Base-by-base conservation (phyloP, 176 grass and related monocot genomes). In the Avena atlantica region DNA sequence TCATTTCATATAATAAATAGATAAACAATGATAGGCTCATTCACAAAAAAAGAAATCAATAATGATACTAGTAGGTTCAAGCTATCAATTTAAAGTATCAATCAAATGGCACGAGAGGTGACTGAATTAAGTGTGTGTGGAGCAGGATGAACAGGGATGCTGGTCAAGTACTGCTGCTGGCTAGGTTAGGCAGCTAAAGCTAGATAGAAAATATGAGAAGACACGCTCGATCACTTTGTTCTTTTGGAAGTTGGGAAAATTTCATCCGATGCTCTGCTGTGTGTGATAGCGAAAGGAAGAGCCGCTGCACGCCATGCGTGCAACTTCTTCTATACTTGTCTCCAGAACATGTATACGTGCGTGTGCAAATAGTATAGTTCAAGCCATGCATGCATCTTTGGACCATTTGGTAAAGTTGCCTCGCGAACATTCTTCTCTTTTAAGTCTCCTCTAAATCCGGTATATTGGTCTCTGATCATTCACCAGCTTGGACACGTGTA, bases 391-490 rank as follows among this genome's bases (percentile, higher is more conserved):
- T 47, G 42, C n/a, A 23, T 2, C 72, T 63, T 57, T 58, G 57
- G 5, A 56, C 73, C 10, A 2, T 76, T 51, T 13, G 15, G 85
- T 2, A 83, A 83, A 87, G 80, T 34, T 2, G 47, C 19, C 19
- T 19, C 2, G 29, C 13, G 10, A 52, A 85, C 85, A 76, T 88
- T 87, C 85, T 84, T 91, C 76, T 75, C 50, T 81, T 68, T 84
- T 76, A 88, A 88, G 89, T 19, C 78, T 88, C 51, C 11, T 59
- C 20, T 15, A 69, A 37, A 53, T 82, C 81, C 4, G 36, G 36
- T 10, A 12, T 50, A 9, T 29, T 52, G 73, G 73, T 76, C 73
- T 0, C 47, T 76, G 73, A 3, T 76, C 49, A 52, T 76, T 76
- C 36, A 37, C 36, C 36, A 37, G 36, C 19, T 12, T 65, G 62